phyloP scores from a whole-genome alignment of 1,284 basidiomycete genomes.

The Apiotrichum siamense region DNA sequence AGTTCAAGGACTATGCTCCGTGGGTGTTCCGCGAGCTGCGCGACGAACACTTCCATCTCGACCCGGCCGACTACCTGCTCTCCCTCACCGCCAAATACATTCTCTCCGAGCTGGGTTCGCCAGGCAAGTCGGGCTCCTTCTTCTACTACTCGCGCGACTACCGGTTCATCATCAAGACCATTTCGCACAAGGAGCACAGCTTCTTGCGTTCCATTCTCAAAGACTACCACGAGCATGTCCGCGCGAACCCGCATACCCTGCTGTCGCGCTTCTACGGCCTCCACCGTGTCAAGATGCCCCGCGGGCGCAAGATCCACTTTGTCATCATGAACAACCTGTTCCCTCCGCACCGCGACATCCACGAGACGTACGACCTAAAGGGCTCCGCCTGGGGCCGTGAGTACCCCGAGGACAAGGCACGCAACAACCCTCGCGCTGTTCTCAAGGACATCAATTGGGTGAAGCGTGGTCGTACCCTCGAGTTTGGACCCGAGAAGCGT shows the following conservation, averaged over 20 bases:
- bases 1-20: slow-evolving; percentile 99
- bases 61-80: slow-evolving; percentile 93
- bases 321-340: slow-evolving; percentile 99
- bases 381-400: slow-evolving; percentile 85
- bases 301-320: slow-evolving; percentile 93
- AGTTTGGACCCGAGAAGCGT: slow-evolving; percentile 89
- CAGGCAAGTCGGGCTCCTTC: slow-evolving; percentile 96
- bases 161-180: slow-evolving; percentile 99
- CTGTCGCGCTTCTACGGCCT: slow-evolving; percentile 92
- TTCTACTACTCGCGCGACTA: slow-evolving; percentile 99
- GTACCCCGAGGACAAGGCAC: slow-evolving; percentile 79
- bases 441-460: slow-evolving; percentile 98
- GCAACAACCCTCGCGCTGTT: slow-evolving; percentile 74
- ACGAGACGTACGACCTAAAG: slow-evolving; percentile 97
- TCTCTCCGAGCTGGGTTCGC: slow-evolving; percentile 94
- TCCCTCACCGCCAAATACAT: slow-evolving; percentile 97
- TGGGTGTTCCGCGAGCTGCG: slow-evolving; percentile 95
- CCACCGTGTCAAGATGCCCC: slow-evolving; percentile 92
- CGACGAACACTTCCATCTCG: slow-evolving; percentile 89
- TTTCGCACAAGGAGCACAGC: slow-evolving; percentile 88
- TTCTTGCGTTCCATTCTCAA: slow-evolving; percentile 81
- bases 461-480: slow-evolving; percentile 65
- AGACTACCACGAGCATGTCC: slow-evolving; percentile 81
- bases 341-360: slow-evolving; percentile 92
- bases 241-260: slow-evolving; percentile 87